Evolutionary conservation across 768 basidiomycete species (phyloP), one percentile per base, ranked within the genome.

Genomic region (Boletus subcaerulescens): DNA sequence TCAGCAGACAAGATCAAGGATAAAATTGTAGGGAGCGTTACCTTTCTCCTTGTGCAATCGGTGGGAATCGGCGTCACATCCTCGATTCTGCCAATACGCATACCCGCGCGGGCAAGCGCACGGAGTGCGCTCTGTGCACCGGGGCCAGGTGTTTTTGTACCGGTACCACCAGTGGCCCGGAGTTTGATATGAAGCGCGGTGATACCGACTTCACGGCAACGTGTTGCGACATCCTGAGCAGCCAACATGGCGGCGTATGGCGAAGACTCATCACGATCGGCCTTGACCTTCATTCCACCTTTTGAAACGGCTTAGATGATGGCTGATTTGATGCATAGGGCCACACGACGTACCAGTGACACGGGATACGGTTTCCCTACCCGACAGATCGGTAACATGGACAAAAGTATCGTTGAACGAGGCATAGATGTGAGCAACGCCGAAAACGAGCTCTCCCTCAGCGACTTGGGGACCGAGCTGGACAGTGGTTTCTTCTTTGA

Each of bases 391-490:
- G 74, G 97, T 99, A 68, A 99, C 81, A 73, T 99, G 97, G 64
- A 99, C 97, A 74, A 98, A 98, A 55, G 97, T 99, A 71, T 99
- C 97, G 77, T 99, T 99, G 86, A 99, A 99, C 54, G 93, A 96
- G 39, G 97, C 96, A 66, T 89, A 98, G 78, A 98, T 98, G 80
- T 96, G 96, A 12, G 97, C 97, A 58, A 98, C 94, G 62, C 96
- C 96, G 70, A 96, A 98, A 41, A 98, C 96, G 67, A 89, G 86
- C 76, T 98, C 94, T 70, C 96, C 94, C 73, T 97, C 94, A 57
- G 88, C 87, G 66, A 95, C 91, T 72, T 98, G 89, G 65, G 95
- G 96, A 61, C 96, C 95, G 74, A 97, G 91, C 50, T 87, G 86
- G 69, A 94, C 91, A 63, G 90, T 82, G 69, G 81, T 83, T 70